A percentile compares a stretch with the other conserved stretches of the same genome.
These are phyloP conservation scores for Zygosaccharomyces bailii DNA, from an alignment of 805 yeast species.

Conservation along the genomic window DNA sequence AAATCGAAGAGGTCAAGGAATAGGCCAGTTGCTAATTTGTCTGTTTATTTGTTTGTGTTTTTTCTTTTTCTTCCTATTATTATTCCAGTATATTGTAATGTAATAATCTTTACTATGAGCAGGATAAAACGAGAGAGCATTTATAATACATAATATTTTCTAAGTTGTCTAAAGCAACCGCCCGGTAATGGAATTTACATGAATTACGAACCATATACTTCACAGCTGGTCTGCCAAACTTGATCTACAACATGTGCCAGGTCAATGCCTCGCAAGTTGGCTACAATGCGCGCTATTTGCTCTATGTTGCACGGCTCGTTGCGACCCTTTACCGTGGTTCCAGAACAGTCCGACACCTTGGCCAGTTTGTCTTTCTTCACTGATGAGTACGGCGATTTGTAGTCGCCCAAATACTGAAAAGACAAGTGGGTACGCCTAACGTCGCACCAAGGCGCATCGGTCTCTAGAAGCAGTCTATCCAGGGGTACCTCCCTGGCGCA, in stretches of 20 bases:
- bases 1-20: slow-evolving; percentile 20
- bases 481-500: slow-evolving; percentile 69
- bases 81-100: slow-evolving; percentile 4
- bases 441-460: slow-evolving; percentile 99
- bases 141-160: slow-evolving; percentile 6
- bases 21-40: slow-evolving; percentile 2
- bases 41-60: slow-evolving; percentile 1
- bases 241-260: slow-evolving; percentile 44
- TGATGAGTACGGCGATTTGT: slow-evolving; percentile 27
- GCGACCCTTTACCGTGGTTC: slow-evolving; percentile 64
- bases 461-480: slow-evolving; percentile 72
- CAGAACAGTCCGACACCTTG: slow-evolving; percentile 30
- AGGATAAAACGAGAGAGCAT: slow-evolving; percentile 7
- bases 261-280: slow-evolving; percentile 45
- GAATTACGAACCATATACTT: slow-evolving; percentile 35
- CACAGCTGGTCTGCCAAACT: slow-evolving; percentile 51
- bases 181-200: neutral
- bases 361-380: slow-evolving; percentile 37
- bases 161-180: too few relatives aligned
- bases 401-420: slow-evolving; percentile 48
- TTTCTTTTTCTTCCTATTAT: slow-evolving; percentile 2
- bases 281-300: slow-evolving; percentile 67
- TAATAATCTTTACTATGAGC: slow-evolving; percentile 7
- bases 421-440: slow-evolving; percentile 80
- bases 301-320: slow-evolving; percentile 91